Conservation (phyloP, 345 rosid genomes). For the Geranium brycei region DNA sequence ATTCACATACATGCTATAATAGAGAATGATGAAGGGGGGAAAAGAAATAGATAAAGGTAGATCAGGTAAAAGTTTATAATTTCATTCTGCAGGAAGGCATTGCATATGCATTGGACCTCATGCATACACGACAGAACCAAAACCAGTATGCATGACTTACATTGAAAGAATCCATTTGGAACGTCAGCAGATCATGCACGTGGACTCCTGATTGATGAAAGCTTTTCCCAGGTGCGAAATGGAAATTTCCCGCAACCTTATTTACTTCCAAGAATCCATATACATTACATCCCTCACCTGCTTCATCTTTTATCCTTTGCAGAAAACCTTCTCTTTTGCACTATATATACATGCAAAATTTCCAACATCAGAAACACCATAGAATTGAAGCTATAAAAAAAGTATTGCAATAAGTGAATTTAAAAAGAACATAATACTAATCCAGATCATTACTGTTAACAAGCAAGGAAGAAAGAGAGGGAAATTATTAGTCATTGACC, state of each 20-base stretch:
- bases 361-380: background rate
- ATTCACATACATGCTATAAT: background rate
- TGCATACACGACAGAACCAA: too few relatives aligned
- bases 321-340: constrained; percentile 93
- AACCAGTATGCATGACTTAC: constrained; percentile 24
- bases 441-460: too few relatives aligned
- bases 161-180: constrained; percentile 77
- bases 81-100: background rate
- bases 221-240: constrained; percentile 98
- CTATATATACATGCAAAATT: constrained; percentile 21
- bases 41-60: background rate
- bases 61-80: background rate
- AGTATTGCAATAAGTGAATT: too few relatives aligned
- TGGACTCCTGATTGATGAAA: constrained; percentile 81
- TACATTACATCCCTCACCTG: constrained; percentile 89
- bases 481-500: too few relatives aligned
- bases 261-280: constrained; percentile 90
- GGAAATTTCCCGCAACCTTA: constrained; percentile 96
- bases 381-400: too few relatives aligned
- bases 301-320: constrained; percentile 79
- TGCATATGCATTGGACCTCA: background rate
- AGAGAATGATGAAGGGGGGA: background rate
- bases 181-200: constrained; percentile 71
- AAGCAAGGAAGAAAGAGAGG: too few relatives aligned
- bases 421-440: too few relatives aligned